Percentiles rank a stretch among this genome's conserved stretches.
Conservation (phyloP, 345 rosid genomes). For the Heritiera littoralis region DNA sequence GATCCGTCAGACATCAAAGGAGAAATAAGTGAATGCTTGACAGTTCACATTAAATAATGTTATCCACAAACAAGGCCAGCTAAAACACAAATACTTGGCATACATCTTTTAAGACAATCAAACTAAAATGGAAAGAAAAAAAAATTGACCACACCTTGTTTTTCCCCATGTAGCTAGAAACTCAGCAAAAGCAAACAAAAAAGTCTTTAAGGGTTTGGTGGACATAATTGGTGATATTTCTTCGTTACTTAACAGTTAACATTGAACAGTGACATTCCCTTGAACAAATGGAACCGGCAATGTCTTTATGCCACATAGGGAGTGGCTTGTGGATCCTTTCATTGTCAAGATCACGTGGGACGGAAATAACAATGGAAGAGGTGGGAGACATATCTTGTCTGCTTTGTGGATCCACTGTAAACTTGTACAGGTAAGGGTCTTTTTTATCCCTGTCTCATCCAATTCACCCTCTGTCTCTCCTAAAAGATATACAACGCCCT, state of each 20-base stretch:
- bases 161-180: neutral
- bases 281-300: conserved; percentile 9
- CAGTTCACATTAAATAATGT: conserved; percentile 30
- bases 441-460: neutral
- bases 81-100: neutral
- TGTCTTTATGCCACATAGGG: neutral
- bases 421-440: conserved; percentile 1
- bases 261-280: conserved; percentile 6
- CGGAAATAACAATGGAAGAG: neutral
- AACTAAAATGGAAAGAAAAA: neutral
- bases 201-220: too few relatives aligned
- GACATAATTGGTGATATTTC: neutral
- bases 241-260: neutral
- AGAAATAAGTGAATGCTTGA: neutral
- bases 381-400: conserved; percentile 24
- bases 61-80: conserved; percentile 20
- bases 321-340: neutral
- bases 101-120: neutral
- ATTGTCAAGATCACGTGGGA: conserved; percentile 24
- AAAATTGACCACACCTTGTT: neutral
- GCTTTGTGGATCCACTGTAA: conserved; percentile 21
- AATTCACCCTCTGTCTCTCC: neutral
- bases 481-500: neutral
- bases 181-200: neutral
- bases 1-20: conserved; percentile 26